Evolutionary conservation across 2,329 filamentous ascomycete species (phyloP).

Genomic region (Tolypocladium tropicale): DNA sequence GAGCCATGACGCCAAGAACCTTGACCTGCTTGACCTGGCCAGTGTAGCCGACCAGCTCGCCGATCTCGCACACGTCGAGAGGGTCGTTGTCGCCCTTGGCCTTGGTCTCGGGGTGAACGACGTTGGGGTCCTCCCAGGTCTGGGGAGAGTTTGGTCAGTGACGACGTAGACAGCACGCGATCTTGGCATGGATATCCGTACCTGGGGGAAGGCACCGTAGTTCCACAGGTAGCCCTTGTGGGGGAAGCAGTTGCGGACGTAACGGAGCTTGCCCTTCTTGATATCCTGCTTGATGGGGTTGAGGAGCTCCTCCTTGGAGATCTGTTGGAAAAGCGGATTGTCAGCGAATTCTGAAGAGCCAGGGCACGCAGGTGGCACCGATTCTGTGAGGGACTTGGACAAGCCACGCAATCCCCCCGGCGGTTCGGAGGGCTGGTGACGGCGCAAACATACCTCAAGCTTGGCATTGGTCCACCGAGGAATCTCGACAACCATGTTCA

Average conservation of each 20-base stretch:
- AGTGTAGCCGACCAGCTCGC: conserved; percentile 90
- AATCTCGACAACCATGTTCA: conserved; percentile 99
- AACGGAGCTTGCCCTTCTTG: conserved; percentile 99
- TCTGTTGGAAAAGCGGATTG: conserved; percentile 42
- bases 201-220: conserved; percentile 98
- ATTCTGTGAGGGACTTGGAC: neutral
- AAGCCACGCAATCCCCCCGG: neutral
- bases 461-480: conserved; percentile 99
- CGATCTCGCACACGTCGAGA: conserved; percentile 98
- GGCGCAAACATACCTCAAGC: conserved; percentile 65
- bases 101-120: conserved; percentile 96
- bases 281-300: conserved; percentile 99
- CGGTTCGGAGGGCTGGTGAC: neutral
- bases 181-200: conserved; percentile 31
- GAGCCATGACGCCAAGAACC: conserved; percentile 97
- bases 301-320: conserved; percentile 96
- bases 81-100: conserved; percentile 99
- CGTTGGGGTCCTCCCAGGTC: conserved; percentile 99
- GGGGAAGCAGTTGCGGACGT: conserved; percentile 99
- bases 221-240: conserved; percentile 99
- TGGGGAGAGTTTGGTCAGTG: conserved; percentile 24
- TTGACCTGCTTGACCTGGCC: conserved; percentile 99
- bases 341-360: conserved; percentile 11
- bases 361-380: neutral
- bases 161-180: neutral